phyloP scores from a whole-genome alignment of 352 stramenopile genomes.

The Pythium grandisporangium region DNA sequence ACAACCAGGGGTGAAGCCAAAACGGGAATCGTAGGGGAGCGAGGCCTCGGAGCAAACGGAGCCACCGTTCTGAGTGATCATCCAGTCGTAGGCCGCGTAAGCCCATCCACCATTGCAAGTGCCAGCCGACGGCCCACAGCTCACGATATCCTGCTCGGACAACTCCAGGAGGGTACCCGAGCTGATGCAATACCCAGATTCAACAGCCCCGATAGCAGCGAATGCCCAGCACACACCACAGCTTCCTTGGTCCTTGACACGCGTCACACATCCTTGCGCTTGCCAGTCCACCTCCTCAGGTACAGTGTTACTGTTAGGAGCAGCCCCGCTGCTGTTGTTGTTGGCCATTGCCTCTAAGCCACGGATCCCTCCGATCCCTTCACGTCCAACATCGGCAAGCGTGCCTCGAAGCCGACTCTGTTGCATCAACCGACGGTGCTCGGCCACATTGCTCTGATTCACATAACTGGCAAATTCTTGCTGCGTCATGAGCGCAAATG shows the following conservation, averaged over 20 bases:
- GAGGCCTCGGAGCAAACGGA: conserved; percentile 8
- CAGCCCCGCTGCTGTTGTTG: not conserved
- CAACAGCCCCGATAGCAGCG: conserved; percentile 8
- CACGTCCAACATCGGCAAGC: not conserved
- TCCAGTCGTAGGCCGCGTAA: not conserved
- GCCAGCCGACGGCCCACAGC: not conserved
- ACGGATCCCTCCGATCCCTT: not conserved
- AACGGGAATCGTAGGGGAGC: conserved; percentile 7
- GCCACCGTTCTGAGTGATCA: conserved; percentile 6
- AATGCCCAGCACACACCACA: conserved; percentile 15
- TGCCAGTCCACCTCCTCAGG: conserved; percentile 8
- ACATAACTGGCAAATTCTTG: conserved; percentile 2
- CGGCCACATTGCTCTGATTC: not conserved
- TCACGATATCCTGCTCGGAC: conserved; percentile 12
- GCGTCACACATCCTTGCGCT: conserved; percentile 11
- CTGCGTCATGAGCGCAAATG: conserved; percentile 6
- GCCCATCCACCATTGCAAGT: not conserved
- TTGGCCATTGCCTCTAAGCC: not conserved
- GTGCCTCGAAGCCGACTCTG: not conserved
- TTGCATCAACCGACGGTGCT: not conserved
- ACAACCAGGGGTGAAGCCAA: not conserved
- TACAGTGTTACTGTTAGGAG: not conserved
- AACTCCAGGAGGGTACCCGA: conserved; percentile 1
- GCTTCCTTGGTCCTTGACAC: conserved; percentile 12
- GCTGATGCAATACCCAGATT: conserved; percentile 16